Percentiles rank a stretch among this genome's conserved stretches.
These are phyloP conservation scores for Macroventuria anomochaeta DNA, from an alignment of 2,329 filamentous ascomycete species.

Conservation along the genomic window DNA sequence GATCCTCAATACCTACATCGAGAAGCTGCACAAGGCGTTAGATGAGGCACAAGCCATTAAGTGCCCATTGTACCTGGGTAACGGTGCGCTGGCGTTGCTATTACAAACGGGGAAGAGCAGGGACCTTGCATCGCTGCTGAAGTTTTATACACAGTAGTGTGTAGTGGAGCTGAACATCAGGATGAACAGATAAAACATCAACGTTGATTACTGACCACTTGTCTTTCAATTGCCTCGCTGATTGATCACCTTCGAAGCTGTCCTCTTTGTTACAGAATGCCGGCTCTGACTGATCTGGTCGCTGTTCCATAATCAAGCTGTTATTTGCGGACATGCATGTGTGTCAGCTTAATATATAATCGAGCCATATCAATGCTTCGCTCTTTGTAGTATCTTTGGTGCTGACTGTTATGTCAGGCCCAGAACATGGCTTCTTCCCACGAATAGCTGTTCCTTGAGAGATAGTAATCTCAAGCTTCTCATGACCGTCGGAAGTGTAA, in stretches of 20 bases:
- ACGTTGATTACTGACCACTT: neutral
- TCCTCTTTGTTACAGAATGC: too few relatives aligned
- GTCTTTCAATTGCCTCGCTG: neutral
- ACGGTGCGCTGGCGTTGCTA: slow-evolving; percentile 41
- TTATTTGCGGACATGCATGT: too few relatives aligned
- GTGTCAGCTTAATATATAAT: too few relatives aligned
- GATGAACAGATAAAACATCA: neutral
- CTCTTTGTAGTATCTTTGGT: neutral
- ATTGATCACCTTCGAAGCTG: too few relatives aligned
- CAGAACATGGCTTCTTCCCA: neutral
- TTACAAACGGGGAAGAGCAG: slow-evolving; percentile 35
- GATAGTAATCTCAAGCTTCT: neutral
- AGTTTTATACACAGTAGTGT: slow-evolving; percentile 34
- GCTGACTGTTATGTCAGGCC: neutral
- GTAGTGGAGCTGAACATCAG: neutral
- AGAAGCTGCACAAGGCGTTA: slow-evolving; percentile 39
- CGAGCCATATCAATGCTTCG: too few relatives aligned
- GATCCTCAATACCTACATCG: slow-evolving; percentile 28
- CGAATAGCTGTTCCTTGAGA: neutral
- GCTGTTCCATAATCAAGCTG: too few relatives aligned
- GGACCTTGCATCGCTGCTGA: slow-evolving; percentile 31
- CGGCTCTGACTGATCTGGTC: too few relatives aligned
- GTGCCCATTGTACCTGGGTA: slow-evolving; percentile 44
- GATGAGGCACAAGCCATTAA: slow-evolving; percentile 44
- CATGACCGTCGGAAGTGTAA: neutral